Evolutionary conservation across 2,329 filamentous ascomycete genomes (phyloP).

Genomic region (Sodiomyces alkalinus): DNA sequence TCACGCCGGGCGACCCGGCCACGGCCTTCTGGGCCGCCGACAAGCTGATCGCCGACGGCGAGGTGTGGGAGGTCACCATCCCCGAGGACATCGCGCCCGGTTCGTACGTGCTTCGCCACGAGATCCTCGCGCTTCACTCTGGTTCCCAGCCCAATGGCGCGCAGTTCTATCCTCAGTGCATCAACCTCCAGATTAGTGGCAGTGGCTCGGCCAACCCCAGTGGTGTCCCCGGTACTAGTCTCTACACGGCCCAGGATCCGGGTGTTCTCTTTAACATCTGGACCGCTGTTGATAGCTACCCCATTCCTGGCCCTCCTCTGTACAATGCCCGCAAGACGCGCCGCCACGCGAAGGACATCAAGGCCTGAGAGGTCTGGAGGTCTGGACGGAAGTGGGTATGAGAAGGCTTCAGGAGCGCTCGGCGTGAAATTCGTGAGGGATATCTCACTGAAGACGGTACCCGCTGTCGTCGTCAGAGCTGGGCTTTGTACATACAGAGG

Average conservation of each 20-base stretch:
- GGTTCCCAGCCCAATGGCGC: slow-evolving; percentile 23
- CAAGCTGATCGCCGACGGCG: slow-evolving; percentile 28
- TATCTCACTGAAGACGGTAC: too few species aligned
- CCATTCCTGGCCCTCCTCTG: slow-evolving; percentile 16
- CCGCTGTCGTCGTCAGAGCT: too few species aligned
- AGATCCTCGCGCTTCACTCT: slow-evolving; percentile 39
- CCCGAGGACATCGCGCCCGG: slow-evolving; percentile 30
- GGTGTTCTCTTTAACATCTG: slow-evolving; percentile 21
- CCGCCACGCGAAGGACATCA: slow-evolving; percentile 1
- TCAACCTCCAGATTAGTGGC: slow-evolving; percentile 31
- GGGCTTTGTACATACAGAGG: too few species aligned
- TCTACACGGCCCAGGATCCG: slow-evolving; percentile 19
- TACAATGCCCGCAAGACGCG: not conserved
- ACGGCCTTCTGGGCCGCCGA: slow-evolving; percentile 40
- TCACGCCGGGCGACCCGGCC: slow-evolving; percentile 20
- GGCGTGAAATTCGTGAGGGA: too few species aligned
- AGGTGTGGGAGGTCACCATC: slow-evolving; percentile 30
- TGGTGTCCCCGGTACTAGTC: slow-evolving; percentile 17
- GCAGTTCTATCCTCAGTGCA: slow-evolving; percentile 37
- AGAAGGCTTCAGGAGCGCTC: too few species aligned
- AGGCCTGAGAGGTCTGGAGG: too few species aligned
- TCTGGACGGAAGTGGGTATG: too few species aligned
- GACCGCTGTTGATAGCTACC: slow-evolving; percentile 12
- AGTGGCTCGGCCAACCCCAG: slow-evolving; percentile 14
- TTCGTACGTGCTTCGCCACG: slow-evolving; percentile 38